A percentile compares a stretch with the other conserved stretches of the same genome.
Evolutionary conservation across 2,329 filamentous ascomycete species (phyloP).

Genomic region (Alternaria ventricosa): DNA sequence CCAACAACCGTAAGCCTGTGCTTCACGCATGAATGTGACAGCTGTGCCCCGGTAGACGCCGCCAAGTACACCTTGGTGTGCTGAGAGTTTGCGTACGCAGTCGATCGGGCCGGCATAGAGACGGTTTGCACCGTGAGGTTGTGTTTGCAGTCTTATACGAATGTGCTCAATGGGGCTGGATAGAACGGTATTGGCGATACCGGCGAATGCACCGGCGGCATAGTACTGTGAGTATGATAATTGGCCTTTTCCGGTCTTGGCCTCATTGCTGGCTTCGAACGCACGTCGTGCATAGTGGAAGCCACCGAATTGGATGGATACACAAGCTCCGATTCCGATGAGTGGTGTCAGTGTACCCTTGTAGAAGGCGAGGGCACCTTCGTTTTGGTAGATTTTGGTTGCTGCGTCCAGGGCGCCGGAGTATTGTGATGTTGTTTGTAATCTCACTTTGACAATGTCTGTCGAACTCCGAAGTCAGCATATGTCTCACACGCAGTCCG

Average conservation of each 20-base stretch:
- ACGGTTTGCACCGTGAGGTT: conserved; percentile 81
- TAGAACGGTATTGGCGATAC: conserved; percentile 85
- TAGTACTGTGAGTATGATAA: conserved; percentile 89
- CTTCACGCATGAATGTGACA: conserved; percentile 87
- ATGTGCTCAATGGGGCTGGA: conserved; percentile 96
- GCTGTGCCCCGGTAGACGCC: conserved; percentile 87
- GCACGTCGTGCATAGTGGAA: conserved; percentile 91
- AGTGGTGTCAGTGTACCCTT: conserved; percentile 96
- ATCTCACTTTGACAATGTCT: conserved; percentile 82
- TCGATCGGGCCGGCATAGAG: conserved; percentile 87
- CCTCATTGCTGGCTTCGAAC: conserved; percentile 75
- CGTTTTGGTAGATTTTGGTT: conserved; percentile 81
- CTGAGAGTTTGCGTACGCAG: conserved; percentile 83
- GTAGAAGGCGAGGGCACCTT: conserved; percentile 93
- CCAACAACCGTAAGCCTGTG: conserved; percentile 94
- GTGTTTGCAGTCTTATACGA: conserved; percentile 92
- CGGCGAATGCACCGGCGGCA: conserved; percentile 87
- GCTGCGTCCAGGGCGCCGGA: conserved; percentile 80
- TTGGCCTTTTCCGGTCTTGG: conserved; percentile 51
- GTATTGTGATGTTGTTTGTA: conserved; percentile 88
- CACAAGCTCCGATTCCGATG: conserved; percentile 94
- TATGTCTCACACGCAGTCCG: not conserved
- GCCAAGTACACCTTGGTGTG: conserved; percentile 69
- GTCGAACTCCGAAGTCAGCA: conserved; percentile 35
- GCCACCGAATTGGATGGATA: conserved; percentile 94